Conservation (phyloP, 805 yeast genomes). For the Ogataea parapolymorpha region DNA sequence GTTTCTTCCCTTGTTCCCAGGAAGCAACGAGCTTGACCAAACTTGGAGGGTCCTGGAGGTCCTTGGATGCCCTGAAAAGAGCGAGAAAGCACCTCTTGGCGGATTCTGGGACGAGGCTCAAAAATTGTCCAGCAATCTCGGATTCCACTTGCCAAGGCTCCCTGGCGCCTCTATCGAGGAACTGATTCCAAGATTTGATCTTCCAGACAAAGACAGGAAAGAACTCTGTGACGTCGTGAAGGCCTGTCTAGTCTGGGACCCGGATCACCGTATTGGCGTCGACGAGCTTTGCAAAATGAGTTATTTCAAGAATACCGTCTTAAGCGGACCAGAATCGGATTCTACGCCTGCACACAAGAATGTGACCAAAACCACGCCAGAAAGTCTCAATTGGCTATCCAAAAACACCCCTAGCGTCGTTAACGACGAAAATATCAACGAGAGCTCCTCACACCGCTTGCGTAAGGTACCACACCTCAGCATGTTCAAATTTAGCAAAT, state of each 20-base stretch:
- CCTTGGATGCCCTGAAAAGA: constrained; percentile 67
- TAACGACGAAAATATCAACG: constrained; percentile 20
- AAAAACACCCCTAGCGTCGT: constrained; percentile 2
- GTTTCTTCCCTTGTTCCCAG: constrained; percentile 80
- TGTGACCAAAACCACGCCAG: constrained; percentile 3
- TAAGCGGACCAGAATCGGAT: constrained; percentile 17
- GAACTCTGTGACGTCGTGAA: constrained; percentile 42
- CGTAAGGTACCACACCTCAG: constrained; percentile 21
- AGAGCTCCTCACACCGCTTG: constrained; percentile 13
- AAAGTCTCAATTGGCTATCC: constrained; percentile 1
- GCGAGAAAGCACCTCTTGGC: constrained; percentile 46
- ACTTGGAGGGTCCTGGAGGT: constrained; percentile 60
- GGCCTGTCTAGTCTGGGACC: constrained; percentile 74
- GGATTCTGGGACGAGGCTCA: constrained; percentile 72
- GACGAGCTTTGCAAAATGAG: constrained; percentile 45
- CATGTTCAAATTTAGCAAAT: constrained; percentile 12
- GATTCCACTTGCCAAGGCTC: constrained; percentile 54
- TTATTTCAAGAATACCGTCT: constrained; percentile 48
- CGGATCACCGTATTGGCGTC: constrained; percentile 56
- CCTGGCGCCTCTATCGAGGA: constrained; percentile 47
- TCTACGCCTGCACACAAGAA: background rate
- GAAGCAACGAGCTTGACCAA: constrained; percentile 76
- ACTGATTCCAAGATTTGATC: constrained; percentile 44
- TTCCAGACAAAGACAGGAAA: constrained; percentile 32
- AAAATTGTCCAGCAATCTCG: constrained; percentile 48